Percentiles rank a stretch among this genome's conserved stretches.
These are phyloP conservation scores for Pseudocercospora pini-densiflorae DNA, from an alignment of 2,329 filamentous ascomycete species.

Conservation along the genomic window DNA sequence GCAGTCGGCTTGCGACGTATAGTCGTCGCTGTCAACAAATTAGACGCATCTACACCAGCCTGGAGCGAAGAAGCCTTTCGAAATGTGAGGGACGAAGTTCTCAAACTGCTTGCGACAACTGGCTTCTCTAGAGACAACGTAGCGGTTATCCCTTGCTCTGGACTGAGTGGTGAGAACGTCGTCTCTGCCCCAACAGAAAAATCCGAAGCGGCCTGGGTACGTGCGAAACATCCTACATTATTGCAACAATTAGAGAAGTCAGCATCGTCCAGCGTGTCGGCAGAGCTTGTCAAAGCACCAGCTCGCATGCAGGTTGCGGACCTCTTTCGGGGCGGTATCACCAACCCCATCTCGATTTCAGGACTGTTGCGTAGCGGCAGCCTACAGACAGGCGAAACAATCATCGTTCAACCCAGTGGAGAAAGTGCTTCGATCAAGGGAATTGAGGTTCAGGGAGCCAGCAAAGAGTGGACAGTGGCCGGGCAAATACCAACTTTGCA, in stretches of 20 bases:
- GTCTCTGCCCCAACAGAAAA: conserved; percentile 58
- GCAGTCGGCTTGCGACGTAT: conserved; percentile 89
- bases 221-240: conserved; percentile 63
- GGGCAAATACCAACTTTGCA: conserved; percentile 89
- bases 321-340: conserved; percentile 77
- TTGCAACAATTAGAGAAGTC: conserved; percentile 85
- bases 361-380: conserved; percentile 85
- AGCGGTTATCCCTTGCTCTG: conserved; percentile 86
- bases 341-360: conserved; percentile 81
- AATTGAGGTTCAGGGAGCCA: conserved; percentile 74
- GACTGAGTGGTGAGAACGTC: conserved; percentile 87
- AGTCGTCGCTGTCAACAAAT: conserved; percentile 93
- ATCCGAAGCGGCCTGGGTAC: conserved; percentile 71
- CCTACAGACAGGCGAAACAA: conserved; percentile 79
- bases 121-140: conserved; percentile 83
- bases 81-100: conserved; percentile 82
- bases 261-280: conserved; percentile 62
- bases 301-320: conserved; percentile 87
- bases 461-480: conserved; percentile 86
- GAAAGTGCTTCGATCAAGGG: conserved; percentile 82
- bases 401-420: conserved; percentile 79
- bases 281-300: conserved; percentile 66
- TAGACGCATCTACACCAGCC: conserved; percentile 70
- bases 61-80: conserved; percentile 86
- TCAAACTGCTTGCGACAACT: conserved; percentile 78